Evolutionary conservation across 2,329 filamentous ascomycete species (phyloP).

Genomic region (Geosmithia flava): DNA sequence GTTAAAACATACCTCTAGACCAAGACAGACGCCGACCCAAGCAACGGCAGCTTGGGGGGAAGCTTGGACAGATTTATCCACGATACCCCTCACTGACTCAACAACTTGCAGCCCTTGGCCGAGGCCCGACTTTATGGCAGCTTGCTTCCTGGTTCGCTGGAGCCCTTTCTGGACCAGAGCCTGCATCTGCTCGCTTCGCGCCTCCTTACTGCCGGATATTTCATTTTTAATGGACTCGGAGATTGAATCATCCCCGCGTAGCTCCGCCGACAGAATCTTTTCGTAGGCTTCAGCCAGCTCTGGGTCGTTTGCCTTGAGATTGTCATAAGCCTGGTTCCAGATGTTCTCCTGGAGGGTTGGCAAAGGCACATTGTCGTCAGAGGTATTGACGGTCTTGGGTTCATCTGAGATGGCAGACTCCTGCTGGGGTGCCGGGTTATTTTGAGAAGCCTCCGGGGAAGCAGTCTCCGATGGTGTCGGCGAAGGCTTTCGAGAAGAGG

Average conservation of each 20-base stretch:
- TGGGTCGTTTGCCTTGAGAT: constrained; percentile 5
- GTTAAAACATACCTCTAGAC: constrained; percentile 14
- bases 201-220: constrained; percentile 8
- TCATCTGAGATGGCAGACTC: too few relatives aligned
- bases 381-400: too few relatives aligned
- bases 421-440: too few relatives aligned
- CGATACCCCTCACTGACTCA: constrained; percentile 10
- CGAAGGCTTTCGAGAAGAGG: too few relatives aligned
- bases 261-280: constrained; percentile 6
- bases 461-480: too few relatives aligned
- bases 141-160: constrained; percentile 11
- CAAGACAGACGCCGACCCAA: constrained; percentile 21
- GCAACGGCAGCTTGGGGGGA: constrained; percentile 20
- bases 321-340: constrained; percentile 10
- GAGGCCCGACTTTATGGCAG: constrained; percentile 11
- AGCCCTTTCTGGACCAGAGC: constrained; percentile 12
- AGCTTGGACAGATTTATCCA: constrained; percentile 12
- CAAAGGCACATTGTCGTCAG: not conserved
- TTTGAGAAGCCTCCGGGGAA: too few relatives aligned
- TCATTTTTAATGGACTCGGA: constrained; percentile 4
- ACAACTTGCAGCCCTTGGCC: constrained; percentile 10
- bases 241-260: not conserved
- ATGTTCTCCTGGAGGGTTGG: constrained; percentile 4
- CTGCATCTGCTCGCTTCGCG: constrained; percentile 14
- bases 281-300: constrained; percentile 9